phyloP scores from a whole-genome alignment of 1,284 basidiomycete species.

The Earliella scabrosa region DNA sequence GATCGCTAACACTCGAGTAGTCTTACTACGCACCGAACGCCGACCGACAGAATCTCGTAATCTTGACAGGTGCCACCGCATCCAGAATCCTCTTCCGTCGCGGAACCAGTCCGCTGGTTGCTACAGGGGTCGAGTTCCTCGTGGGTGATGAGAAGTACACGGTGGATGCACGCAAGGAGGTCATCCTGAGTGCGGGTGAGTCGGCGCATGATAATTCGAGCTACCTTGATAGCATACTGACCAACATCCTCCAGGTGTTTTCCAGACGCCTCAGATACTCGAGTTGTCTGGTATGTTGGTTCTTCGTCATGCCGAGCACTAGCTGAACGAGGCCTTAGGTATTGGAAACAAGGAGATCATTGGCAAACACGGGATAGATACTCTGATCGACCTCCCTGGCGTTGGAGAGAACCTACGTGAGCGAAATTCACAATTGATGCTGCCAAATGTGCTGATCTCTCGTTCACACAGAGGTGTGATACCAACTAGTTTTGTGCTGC shows the following conservation, averaged over 20 bases:
- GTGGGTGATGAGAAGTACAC: neutral
- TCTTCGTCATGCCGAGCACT: slow-evolving; percentile 24
- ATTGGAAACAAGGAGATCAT: slow-evolving; percentile 39
- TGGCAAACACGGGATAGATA: slow-evolving; percentile 33
- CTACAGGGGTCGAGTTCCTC: slow-evolving; percentile 6
- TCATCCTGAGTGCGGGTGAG: slow-evolving; percentile 9
- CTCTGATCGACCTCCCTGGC: slow-evolving; percentile 39
- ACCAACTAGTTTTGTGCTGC: neutral
- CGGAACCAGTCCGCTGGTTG: slow-evolving; percentile 6
- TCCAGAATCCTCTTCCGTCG: slow-evolving; percentile 4
- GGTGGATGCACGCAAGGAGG: neutral
- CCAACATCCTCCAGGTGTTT: neutral
- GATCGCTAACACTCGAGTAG: neutral
- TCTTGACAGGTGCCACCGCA: slow-evolving; percentile 18
- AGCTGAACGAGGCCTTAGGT: slow-evolving; percentile 37
- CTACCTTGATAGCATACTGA: neutral
- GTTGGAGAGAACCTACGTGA: slow-evolving; percentile 39
- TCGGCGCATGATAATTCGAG: neutral
- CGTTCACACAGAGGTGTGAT: neutral
- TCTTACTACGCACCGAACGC: slow-evolving; percentile 10
- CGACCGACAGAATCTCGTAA: slow-evolving; percentile 8
- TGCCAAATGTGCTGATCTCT: neutral
- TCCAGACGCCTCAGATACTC: slow-evolving; percentile 27
- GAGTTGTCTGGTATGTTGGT: slow-evolving; percentile 42
- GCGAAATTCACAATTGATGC: neutral